Evolutionary conservation across 2,329 filamentous ascomycete species (phyloP), one percentile per base, ranked within the genome.

Genomic region (Neofusicoccum ribis): DNA sequence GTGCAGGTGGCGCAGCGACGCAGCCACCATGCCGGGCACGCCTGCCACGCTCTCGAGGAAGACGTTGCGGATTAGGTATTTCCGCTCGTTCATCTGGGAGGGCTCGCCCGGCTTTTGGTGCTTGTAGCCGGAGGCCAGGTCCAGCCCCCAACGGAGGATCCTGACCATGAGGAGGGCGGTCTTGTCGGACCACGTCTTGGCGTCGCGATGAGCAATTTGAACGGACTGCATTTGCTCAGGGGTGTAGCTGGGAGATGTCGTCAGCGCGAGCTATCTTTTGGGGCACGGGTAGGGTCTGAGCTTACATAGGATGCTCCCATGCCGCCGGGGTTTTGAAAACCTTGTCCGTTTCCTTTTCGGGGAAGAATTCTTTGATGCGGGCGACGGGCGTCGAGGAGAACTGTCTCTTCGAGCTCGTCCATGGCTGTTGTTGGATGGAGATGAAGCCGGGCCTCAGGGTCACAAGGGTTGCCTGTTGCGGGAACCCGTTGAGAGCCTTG

Each of bases 11-110:
- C 95, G 85, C 15, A 98, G 83, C 91, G 97, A 97, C 23, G 93
- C 95, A 0, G 90, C 95, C 0, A 98, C 94, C 92, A 98, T 98
- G 7, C 95, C 95, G 0, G 95, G 95, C 0, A 98, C 95, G 39
- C 93, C 95, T 12, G 95, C 95, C 44, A 99, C 92, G 56, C 90
- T 93, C 78, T 99, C 95, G 39, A 99, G 85, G 78, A 99, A 99
- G 70, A 99, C 86, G 74, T 97, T 94, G 6, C 94, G 86, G 56
- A 91, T 86, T 71, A 97, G 84, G 89, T 95, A 99, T 80, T 98
- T 95, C 5, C 89, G 83, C 76, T 96, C 93, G 0, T 87, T 95
- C 83, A 91, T 91, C 39, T 77, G 76, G 72, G 86, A 96, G 72
- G 75, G 89, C 80, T 82, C 86, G 73, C 65, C 85, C 2, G 83